Evolutionary conservation across 345 rosid species (phyloP).

Genomic region (Eucalyptus microcorys): DNA sequence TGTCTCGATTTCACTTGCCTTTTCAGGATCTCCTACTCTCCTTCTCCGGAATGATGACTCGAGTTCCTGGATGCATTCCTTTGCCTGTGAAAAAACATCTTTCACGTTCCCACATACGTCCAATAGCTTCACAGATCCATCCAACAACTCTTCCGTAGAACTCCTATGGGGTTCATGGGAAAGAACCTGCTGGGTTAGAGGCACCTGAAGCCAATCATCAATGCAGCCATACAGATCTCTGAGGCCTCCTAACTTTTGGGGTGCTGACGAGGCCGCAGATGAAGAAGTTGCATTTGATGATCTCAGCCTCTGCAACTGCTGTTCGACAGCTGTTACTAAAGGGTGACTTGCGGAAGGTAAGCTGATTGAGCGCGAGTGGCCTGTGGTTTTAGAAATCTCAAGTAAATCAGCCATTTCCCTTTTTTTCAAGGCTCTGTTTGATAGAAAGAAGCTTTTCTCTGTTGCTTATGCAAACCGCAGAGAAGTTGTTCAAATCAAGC

Average conservation of each 20-base stretch:
- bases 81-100: not conserved
- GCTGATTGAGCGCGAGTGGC: constrained; percentile 14
- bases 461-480: not conserved
- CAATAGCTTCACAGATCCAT: constrained; percentile 3
- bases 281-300: not conserved
- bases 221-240: not conserved
- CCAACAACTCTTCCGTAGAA: not conserved
- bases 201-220: constrained; percentile 3
- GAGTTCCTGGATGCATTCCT: not conserved
- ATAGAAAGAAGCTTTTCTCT: not conserved
- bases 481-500: not conserved
- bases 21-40: not conserved
- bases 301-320: constrained; percentile 1
- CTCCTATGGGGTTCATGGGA: not conserved
- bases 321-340: not conserved
- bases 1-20: not conserved
- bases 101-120: not conserved
- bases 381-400: not conserved
- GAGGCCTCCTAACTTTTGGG: not conserved
- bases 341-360: constrained; percentile 21
- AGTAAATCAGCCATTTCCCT: not conserved
- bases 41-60: not conserved
- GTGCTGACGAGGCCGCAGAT: not conserved
- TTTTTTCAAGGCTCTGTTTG: not conserved
- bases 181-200: not conserved